phyloP scores from a whole-genome alignment of 2,329 filamentous ascomycete species.

The Huntiella decipiens region DNA sequence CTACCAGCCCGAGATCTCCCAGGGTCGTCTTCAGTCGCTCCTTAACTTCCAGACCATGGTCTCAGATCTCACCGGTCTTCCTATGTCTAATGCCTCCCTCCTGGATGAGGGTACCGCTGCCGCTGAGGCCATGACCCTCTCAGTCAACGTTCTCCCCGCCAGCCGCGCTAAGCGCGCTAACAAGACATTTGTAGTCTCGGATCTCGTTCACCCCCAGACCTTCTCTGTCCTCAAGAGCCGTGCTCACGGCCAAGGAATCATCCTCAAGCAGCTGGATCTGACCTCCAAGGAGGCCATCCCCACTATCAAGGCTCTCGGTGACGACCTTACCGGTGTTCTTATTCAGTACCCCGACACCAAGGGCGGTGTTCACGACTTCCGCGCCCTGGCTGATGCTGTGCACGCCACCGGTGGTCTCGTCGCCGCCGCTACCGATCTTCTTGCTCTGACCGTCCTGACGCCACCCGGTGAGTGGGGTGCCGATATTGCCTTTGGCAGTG shows the following conservation, averaged over 20 bases:
- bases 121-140: constrained; percentile 89
- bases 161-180: constrained; percentile 53
- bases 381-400: constrained; percentile 51
- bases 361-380: constrained; percentile 61
- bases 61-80: constrained; percentile 66
- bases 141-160: constrained; percentile 37
- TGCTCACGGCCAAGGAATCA: constrained; percentile 80
- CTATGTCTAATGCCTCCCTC: constrained; percentile 78
- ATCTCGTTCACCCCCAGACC: constrained; percentile 69
- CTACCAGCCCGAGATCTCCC: constrained; percentile 93
- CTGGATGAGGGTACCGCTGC: constrained; percentile 84
- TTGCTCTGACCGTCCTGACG: constrained; percentile 71
- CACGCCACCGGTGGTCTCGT: constrained; percentile 64
- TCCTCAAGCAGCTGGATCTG: constrained; percentile 54
- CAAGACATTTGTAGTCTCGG: constrained; percentile 71
- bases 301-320: constrained; percentile 52
- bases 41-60: constrained; percentile 94
- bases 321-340: constrained; percentile 71
- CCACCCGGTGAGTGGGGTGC: constrained; percentile 89
- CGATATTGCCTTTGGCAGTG: constrained; percentile 84
- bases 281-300: constrained; percentile 40
- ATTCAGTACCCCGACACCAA: constrained; percentile 91
- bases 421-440: constrained; percentile 72
- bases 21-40: constrained; percentile 77
- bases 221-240: constrained; percentile 67